Evolutionary conservation across 306 rosid species (phyloP).

Genomic region (Lupinus albus): DNA sequence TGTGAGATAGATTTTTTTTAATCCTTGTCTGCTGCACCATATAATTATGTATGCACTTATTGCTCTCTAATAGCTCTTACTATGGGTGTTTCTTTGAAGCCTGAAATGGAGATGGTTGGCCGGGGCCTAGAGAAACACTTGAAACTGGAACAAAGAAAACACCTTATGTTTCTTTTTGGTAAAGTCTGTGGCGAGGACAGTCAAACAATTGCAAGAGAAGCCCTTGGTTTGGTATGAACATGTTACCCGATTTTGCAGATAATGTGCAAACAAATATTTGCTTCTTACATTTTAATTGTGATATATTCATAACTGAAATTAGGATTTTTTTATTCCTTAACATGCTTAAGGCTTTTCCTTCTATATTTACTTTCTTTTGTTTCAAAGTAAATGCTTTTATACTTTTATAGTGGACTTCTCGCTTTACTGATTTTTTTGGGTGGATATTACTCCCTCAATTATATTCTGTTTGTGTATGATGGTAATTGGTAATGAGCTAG

Average conservation of each 20-base stretch:
- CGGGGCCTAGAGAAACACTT: constrained; percentile 79
- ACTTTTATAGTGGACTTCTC: constrained; percentile 1
- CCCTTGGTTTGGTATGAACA: constrained; percentile 76
- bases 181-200: constrained; percentile 66
- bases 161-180: constrained; percentile 66
- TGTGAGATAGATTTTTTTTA: constrained; percentile 18
- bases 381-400: neutral
- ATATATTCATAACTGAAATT: constrained; percentile 10
- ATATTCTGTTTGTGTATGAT: neutral
- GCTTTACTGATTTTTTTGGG: too few species aligned
- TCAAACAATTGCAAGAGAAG: constrained; percentile 71
- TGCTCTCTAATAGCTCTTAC: constrained; percentile 28
- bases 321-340: neutral
- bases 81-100: constrained; percentile 49
- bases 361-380: neutral
- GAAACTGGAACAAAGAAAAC: constrained; percentile 71
- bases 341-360: neutral
- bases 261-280: neutral
- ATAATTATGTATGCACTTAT: neutral
- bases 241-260: constrained; percentile 28
- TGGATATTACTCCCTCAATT: too few species aligned
- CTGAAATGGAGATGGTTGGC: constrained; percentile 97
- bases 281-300: neutral
- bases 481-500: neutral
- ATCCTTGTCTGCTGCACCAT: neutral